Conservation (phyloP, 192 early-diverging fungal genomes). For the Powellomyces hirtus region DNA sequence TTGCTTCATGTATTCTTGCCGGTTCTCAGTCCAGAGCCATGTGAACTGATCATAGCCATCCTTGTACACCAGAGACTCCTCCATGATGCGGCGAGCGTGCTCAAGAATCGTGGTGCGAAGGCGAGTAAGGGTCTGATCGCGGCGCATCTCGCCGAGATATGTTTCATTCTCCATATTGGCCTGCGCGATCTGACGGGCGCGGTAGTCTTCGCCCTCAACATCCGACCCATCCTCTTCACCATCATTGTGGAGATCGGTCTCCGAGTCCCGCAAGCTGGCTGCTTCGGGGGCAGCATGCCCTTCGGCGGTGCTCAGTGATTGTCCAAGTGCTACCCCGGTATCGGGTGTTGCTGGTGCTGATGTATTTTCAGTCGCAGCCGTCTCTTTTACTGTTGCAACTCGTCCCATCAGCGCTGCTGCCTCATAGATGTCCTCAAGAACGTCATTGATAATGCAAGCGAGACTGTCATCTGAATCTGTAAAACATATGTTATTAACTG, state of each 20-base stretch:
- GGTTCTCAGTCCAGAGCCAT: conserved; percentile 67
- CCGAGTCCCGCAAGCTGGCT: not conserved
- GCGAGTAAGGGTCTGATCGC: conserved; percentile 42
- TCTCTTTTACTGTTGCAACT: conserved; percentile 34
- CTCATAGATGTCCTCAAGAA: conserved; percentile 60
- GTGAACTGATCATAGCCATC: conserved; percentile 63
- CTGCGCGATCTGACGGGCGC: conserved; percentile 24
- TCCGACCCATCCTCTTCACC: conserved; percentile 25
- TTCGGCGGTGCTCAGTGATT: not conserved
- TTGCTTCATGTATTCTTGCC: conserved; percentile 64
- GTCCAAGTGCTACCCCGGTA: conserved; percentile 12
- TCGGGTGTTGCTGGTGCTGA: conserved; percentile 16
- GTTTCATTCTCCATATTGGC: conserved; percentile 49
- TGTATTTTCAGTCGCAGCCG: not conserved
- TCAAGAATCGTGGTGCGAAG: conserved; percentile 41
- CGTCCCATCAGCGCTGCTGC: conserved; percentile 56
- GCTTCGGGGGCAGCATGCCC: not conserved
- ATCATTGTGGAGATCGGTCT: conserved; percentile 3
- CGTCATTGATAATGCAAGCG: conserved; percentile 41
- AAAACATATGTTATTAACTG: conserved; percentile 8
- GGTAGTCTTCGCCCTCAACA: conserved; percentile 26
- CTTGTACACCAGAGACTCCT: conserved; percentile 48
- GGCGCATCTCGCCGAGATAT: conserved; percentile 57
- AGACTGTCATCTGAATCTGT: conserved; percentile 45
- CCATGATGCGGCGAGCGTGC: conserved; percentile 47